Evolutionary conservation across 768 basidiomycete species (phyloP), one percentile per base, ranked within the genome.

Genomic region (Hypholoma fasciculare): DNA sequence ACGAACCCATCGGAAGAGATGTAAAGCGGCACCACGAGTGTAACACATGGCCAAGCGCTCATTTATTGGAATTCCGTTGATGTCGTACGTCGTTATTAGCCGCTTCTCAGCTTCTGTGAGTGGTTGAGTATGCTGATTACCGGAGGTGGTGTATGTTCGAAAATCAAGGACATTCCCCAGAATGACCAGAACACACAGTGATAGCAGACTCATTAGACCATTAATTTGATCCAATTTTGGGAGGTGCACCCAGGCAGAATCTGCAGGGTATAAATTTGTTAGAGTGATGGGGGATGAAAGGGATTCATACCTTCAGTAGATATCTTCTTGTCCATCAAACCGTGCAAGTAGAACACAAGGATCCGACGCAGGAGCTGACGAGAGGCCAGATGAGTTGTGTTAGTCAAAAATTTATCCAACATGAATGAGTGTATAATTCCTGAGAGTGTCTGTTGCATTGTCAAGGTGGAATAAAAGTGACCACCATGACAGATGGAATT

Each of bases 111-210:
- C 20, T n/a, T 26, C 7, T 1, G 39, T 47, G 6, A 34, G 30
- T 23, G 17, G 8, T n/a, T 49, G 26, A 16, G 50, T 11, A 34
- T 34, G 38, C 23, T 44, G 17, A 37, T 58, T 52, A 44, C 23
- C 51, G 7, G 57, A 52, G 13, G 50, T 54, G 2, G 5, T 37
- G 42, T 64, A 64, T 2, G 60, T 64, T 7, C 60, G 17, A 23
- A 54, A 50, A 40, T 64, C 57, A 14, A 61, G 52, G 14, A 61
- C 63, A 52, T 64, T 64, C 9, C 54, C 60, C 6, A 64, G 30
- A 23, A 64, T 57, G 11, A 59, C 57, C 1, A 61, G 53, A 17
- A 50, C 46, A 38, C 63, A 64, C 7, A 48, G n/a, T 4, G 60
- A 58, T 6, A 64, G 42, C 8, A 64, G 30, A 49, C 57, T 40